These are phyloP conservation scores for Helotiales sp. DNA, from an alignment of 2,329 filamentous ascomycete genomes.

Conservation along the genomic window DNA sequence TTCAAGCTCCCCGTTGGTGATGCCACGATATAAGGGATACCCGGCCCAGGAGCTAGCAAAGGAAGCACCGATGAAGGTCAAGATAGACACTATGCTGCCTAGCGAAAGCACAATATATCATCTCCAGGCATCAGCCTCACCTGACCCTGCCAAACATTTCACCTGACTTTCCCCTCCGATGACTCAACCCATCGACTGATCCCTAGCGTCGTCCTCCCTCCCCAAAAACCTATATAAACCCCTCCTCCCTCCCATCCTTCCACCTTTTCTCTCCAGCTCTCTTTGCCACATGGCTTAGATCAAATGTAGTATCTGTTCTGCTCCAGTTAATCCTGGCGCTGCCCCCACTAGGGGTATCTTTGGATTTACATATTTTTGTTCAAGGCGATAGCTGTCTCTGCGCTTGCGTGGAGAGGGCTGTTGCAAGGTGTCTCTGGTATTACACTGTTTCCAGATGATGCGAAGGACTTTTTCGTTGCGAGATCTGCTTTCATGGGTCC, in stretches of 20 bases:
- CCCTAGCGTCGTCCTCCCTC: no score
- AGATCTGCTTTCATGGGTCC: slow-evolving; percentile 48
- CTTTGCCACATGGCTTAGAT: slow-evolving; percentile 73
- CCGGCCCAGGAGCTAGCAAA: no score
- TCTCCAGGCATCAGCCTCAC: no score
- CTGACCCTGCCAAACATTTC: no score
- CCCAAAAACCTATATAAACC: slow-evolving; percentile 6
- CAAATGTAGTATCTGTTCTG: slow-evolving; percentile 97
- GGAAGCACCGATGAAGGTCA: no score
- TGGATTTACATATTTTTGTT: slow-evolving; percentile 85
- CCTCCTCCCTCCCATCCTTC: neutral
- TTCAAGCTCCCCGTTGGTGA: no score
- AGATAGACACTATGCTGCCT: no score
- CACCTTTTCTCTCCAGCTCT: slow-evolving; percentile 21
- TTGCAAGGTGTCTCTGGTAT: slow-evolving; percentile 72
- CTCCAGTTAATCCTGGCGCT: slow-evolving; percentile 96
- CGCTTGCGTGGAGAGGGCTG: slow-evolving; percentile 69
- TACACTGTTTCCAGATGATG: slow-evolving; percentile 73
- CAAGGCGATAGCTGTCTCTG: slow-evolving; percentile 59
- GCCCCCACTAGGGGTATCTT: slow-evolving; percentile 67
- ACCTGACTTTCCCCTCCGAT: no score
- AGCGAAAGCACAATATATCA: no score
- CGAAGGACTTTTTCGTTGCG: slow-evolving; percentile 62
- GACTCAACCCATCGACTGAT: no score
- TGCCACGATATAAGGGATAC: no score